Evolutionary conservation across 768 basidiomycete genomes (phyloP), one percentile per base, ranked within the genome.

Genomic region (Pseudohyphozyma bogoriensis): DNA sequence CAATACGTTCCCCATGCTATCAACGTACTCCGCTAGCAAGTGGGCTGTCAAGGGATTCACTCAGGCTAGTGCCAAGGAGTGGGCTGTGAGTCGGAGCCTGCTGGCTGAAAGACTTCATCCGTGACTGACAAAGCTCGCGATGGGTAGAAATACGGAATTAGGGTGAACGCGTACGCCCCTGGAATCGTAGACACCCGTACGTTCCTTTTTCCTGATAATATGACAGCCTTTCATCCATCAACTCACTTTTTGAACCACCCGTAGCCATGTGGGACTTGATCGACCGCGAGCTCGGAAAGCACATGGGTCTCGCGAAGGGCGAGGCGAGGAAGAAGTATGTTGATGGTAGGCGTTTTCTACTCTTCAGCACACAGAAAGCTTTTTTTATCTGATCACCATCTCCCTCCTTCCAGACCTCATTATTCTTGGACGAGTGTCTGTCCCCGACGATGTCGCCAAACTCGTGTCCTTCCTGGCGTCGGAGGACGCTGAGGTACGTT

Each of bases 191-290:
- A 55, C 32, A 44, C 44, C 9, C 37, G n/a, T n/a, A n/a, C n/a
- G n/a, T n/a, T n/a, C 11, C 40, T 35, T 55, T 8, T 28, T 22
- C 24, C 9, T 22, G 31, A 12, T 8, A n/a, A 9, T 9, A 16
- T 11, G 26, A 12, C 42, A 10, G 35, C 13, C 24, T 29, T 39
- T 39, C 13, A 33, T 54, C 16, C 18, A 13, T 16, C 11, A n/a
- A 20, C 39, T 44, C 16, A 10, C 11, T 28, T 56, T 56, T n/a
- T 53, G n/a, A n/a, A n/a, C n/a, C n/a, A n/a, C n/a, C n/a, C n/a
- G n/a, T n/a, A n/a, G n/a, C 62, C 18, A 63, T 58, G 62, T 63
- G 62, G 62, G 62, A 63, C 24, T 26, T 58, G 1, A 63, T 63
- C 35, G 62, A 63, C 46, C 26, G 20, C 16, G 51, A 63, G 57